Evolutionary conservation across 768 basidiomycete genomes (phyloP), one percentile per base, ranked within the genome.

Genomic region (Termitomyces sp.): DNA sequence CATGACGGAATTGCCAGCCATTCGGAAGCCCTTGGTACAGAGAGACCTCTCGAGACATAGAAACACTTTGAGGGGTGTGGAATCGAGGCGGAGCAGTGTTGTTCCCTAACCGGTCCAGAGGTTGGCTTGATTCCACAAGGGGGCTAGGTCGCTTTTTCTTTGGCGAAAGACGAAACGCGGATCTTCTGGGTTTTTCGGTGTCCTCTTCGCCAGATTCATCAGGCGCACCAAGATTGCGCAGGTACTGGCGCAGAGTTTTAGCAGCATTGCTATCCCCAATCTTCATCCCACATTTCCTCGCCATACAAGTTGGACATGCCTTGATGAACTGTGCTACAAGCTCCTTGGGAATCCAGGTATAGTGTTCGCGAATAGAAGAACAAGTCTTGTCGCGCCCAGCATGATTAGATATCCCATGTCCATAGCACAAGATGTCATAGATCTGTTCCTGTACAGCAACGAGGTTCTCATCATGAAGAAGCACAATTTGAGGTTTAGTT

Each of bases 321-420:
- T 84, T 85, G 70, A 92, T 85, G 66, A 91, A 94, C 58, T 81
- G 82, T 18, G 87, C 82, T 47, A 92, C 82, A 42, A 94, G 83
- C 65, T 90, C 87, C 71, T 92, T 93, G 16, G 92, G 91, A 28
- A 94, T 81, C 85, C 87, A 92, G 9, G 88, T 86, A 69, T 91
- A 94, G 64, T 82, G 80, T 59, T 82, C 74, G 49, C 87, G 77
- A 39, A 92, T 79, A 56, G 83, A 75, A 2, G 79, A 76, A 56
- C 81, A 83, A 0, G 92, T 94, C 75, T 83, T 88, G 71, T 94
- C 92, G 22, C 90, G 82, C 28, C 90, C 91, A 15, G 84, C 88
- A 65, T 93, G 91, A 10, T 79, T 75, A 52, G 80, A 74, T 48
- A 78, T 77, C 15, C 77, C 81, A 62, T 93, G 92, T 61, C 83